These are phyloP conservation scores for Neurospora tetraspora DNA, from an alignment of 495 filamentous ascomycete genomes.

Conservation along the genomic window DNA sequence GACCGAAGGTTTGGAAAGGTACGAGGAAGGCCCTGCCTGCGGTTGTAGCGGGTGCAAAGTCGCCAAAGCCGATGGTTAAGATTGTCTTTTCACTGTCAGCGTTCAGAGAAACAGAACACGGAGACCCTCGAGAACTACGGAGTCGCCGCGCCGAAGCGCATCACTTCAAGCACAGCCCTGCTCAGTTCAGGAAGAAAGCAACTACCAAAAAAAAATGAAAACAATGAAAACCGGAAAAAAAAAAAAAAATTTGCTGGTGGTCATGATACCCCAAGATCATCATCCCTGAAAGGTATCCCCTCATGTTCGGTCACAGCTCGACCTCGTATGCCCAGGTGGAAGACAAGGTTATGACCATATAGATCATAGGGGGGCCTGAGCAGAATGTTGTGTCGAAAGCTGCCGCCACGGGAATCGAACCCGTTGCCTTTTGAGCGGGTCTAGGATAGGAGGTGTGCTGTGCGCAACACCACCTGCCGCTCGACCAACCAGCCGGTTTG, in stretches of 20 bases:
- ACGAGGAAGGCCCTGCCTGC: conserved; percentile 49
- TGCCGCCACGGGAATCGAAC: background rate
- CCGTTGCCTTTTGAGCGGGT: background rate
- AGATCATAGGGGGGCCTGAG: background rate
- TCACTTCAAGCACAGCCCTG: too few relatives aligned
- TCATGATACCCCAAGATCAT: background rate
- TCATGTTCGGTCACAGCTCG: background rate
- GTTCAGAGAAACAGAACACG: background rate
- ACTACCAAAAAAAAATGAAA: too few relatives aligned
- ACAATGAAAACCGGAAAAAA: too few relatives aligned
- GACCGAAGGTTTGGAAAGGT: conserved; percentile 64
- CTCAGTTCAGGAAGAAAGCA: too few relatives aligned
- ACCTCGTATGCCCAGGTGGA: background rate
- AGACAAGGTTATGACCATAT: background rate
- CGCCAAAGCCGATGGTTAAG: conserved; percentile 66
- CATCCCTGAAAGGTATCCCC: background rate
- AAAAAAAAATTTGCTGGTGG: background rate
- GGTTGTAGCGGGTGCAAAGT: conserved; percentile 39
- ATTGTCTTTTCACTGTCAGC: conserved; percentile 16
- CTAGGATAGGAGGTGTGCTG: background rate
- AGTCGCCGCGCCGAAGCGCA: too few relatives aligned
- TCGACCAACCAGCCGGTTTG: background rate
- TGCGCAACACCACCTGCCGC: background rate
- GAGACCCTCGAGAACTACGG: too few relatives aligned
- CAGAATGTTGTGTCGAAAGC: background rate